Evolutionary conservation across 2,329 filamentous ascomycete genomes (phyloP), one percentile per base, ranked within the genome.

Genomic region (Colletotrichum sidae): DNA sequence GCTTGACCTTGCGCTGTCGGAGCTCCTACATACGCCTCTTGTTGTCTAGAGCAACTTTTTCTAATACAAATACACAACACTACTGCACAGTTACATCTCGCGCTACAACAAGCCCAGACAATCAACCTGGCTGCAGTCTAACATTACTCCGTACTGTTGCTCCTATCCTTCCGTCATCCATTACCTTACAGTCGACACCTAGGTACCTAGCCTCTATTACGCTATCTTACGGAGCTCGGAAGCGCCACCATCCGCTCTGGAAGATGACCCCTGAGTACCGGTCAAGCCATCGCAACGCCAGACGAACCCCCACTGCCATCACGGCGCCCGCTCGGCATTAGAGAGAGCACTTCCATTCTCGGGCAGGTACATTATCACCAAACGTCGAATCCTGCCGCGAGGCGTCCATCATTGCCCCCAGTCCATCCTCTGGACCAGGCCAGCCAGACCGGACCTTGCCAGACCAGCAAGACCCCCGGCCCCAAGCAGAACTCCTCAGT

Each of bases 261-360:
- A 46, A 55, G 33, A 65, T 61, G 51, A 55, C 51, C 57, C 61
- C 45, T 55, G 57, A 65, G 38, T 33, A 45, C 35, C 55, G 42
- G 55, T 37, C 45, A 25, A 49, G 25, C 46, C 17, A n/a, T 15
- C 25, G 17, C 47, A 50, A 12, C 47, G 25, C 9, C 47, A 25
- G 25, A 12, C 47, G 25, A 50, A 50, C 47, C 44, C 44, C 44
- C 44, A 46, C 44, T 46, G 44, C 15, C 15, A 39, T 7, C 8
- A 57, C 44, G 13, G 33, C n/a, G 44, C 44, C 44, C 44, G 44
- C 44, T 46, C 10, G 25, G 25, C 25, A 25, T 25, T 25, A 42
- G 45, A 13, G 17, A 25, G 34, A 38, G n/a, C 42, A 17, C 47
- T 59, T 47, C 55, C 55, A 41, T 44, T 47, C 39, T 38, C n/a